Evolutionary conservation across 257 asterid species (phyloP), one percentile per base, ranked within the genome.

Genomic region (Nicotiana knightiana): DNA sequence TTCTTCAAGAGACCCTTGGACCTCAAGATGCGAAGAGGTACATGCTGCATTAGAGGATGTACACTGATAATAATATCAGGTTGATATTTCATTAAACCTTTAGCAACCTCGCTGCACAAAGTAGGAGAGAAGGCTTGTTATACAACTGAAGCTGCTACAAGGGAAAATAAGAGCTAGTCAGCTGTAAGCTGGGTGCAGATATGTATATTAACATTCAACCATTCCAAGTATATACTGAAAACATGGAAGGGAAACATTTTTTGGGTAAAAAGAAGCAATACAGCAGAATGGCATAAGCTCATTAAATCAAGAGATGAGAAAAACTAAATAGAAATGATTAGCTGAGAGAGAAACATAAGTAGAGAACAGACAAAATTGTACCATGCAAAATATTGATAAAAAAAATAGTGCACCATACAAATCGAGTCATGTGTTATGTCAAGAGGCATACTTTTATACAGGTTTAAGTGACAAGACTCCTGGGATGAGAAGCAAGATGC

Each of bases 31-130:
- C 98, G 99, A 77, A 96, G 98, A 0, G 98, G 99, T 21, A 96
- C 98, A 67, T 96, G 99, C 75, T 96, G 99, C 99, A 96, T 96
- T 84, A 96, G 85, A 81, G 99, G 99, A 90, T 96, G 99, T 64
- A 96, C 98, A 77, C 99, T 96, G 88, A 96, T 92, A 77, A 96
- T 96, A 79, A 96, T 92, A 89, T 96, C 98, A 16, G 98, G 99
- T 86, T 89, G 93, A 89, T 96, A 94, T 82, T 94, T 93, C 97
- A 96, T 94, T 87, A 96, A 86, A 83, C 99, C 99, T 88, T 90
- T 93, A 66, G 97, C 96, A 86, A 94, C 94, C 95, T 96, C 98
- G 81, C 99, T 96, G 87, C 51, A 79, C 63, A 85, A 83, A 79
- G 61, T 70, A 67, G 51, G 76, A 88, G 77, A 86, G 76, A 61